Evolutionary conservation across 495 filamentous ascomycete genomes (phyloP).

Genomic region (Talaromyces ruber): DNA sequence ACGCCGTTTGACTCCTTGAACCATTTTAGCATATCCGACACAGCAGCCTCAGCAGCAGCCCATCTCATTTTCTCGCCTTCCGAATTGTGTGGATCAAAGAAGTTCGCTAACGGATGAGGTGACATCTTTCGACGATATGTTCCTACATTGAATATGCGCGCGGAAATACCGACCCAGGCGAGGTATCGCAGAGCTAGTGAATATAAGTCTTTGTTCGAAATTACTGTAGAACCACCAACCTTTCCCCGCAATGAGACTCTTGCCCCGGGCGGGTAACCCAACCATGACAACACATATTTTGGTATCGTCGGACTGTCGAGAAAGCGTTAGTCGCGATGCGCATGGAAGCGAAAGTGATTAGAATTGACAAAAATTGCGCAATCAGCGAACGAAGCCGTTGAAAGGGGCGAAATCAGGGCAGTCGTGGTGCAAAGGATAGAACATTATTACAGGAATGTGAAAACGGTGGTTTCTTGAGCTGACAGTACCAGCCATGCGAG

Average conservation of each 20-base stretch:
- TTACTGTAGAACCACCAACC: constrained; percentile 41
- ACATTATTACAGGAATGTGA: constrained; percentile 4
- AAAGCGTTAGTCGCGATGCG: not conserved
- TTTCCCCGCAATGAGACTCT: constrained; percentile 95
- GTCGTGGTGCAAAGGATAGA: constrained; percentile 4
- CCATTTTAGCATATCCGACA: constrained; percentile 88
- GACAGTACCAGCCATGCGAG: not conserved
- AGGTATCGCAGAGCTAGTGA: constrained; percentile 82
- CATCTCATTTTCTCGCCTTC: constrained; percentile 85
- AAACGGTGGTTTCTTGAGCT: not conserved
- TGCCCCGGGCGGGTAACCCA: constrained; percentile 87
- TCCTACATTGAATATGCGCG: constrained; percentile 93
- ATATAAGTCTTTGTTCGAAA: not conserved
- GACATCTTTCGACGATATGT: constrained; percentile 82
- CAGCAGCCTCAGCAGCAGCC: constrained; percentile 81
- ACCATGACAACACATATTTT: constrained; percentile 99
- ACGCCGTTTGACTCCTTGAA: constrained; percentile 63
- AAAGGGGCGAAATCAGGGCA: not conserved
- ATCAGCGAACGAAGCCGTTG: not conserved
- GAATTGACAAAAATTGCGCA: not conserved
- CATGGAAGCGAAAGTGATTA: not conserved
- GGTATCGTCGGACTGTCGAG: constrained; percentile 77
- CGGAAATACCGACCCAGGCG: constrained; percentile 87
- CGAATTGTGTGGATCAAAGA: constrained; percentile 81
- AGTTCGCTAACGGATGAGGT: constrained; percentile 78